Percentiles rank a stretch among this genome's conserved stretches.
These are phyloP conservation scores for Endogone sp. DNA, from an alignment of 192 early-diverging fungal species.

Conservation along the genomic window DNA sequence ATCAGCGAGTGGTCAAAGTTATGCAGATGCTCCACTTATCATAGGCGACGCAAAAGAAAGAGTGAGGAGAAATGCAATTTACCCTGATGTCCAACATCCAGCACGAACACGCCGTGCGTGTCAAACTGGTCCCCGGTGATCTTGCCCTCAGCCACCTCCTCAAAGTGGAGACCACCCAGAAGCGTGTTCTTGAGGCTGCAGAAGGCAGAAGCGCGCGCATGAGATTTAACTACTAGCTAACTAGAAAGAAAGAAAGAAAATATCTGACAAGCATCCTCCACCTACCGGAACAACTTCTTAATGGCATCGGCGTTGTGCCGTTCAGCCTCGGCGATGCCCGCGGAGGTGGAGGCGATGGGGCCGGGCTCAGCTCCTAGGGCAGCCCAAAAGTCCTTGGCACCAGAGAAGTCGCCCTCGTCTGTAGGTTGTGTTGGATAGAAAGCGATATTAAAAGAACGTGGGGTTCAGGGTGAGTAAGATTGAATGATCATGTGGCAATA, in stretches of 20 bases:
- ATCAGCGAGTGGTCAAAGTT: no score
- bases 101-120: slow-evolving; percentile 62
- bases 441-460: not conserved
- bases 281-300: slow-evolving; percentile 46
- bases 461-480: not conserved
- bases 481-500: no score
- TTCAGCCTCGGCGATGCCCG: slow-evolving; percentile 24
- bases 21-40: no score
- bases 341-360: slow-evolving; percentile 47
- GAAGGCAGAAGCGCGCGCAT: slow-evolving; percentile 2
- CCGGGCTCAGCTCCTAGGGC: slow-evolving; percentile 60
- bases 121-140: slow-evolving; percentile 44
- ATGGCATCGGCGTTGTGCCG: not conserved
- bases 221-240: no score
- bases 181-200: slow-evolving; percentile 13
- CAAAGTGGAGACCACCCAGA: slow-evolving; percentile 39
- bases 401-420: slow-evolving; percentile 55
- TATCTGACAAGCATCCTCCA: not conserved
- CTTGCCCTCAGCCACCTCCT: slow-evolving; percentile 45
- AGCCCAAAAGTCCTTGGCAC: slow-evolving; percentile 55
- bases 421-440: not conserved
- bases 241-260: no score
- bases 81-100: slow-evolving; percentile 51
- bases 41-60: no score
- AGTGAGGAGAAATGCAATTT: no score